phyloP scores from a whole-genome alignment of 2,329 filamentous ascomycete genomes.

The Trichoderma lentiforme region DNA sequence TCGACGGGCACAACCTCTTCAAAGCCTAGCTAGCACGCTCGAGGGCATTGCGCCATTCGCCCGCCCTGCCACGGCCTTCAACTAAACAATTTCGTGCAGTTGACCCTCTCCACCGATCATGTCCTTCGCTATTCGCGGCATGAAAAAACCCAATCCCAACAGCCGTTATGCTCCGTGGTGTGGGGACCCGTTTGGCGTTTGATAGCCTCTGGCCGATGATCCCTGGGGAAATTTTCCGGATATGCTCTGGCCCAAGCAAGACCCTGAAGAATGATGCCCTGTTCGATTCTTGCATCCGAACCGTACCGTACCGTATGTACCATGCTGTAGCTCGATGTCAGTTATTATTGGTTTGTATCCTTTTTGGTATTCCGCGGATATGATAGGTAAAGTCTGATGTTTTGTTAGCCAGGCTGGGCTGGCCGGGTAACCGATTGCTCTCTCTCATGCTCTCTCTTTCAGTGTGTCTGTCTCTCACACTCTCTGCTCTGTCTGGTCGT shows the following conservation, averaged over 20 bases:
- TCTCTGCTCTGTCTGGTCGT: background rate
- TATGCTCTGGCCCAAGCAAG: background rate
- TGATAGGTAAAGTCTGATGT: background rate
- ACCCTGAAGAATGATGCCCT: background rate
- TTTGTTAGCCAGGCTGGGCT: background rate
- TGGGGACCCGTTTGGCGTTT: conserved; percentile 12
- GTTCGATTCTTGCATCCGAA: background rate
- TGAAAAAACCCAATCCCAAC: conserved; percentile 9
- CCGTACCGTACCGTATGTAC: background rate
- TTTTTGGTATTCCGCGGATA: background rate
- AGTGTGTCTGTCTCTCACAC: background rate
- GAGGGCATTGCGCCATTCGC: conserved; percentile 11
- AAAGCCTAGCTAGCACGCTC: background rate
- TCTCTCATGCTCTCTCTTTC: background rate
- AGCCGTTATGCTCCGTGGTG: conserved; percentile 3
- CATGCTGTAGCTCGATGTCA: background rate
- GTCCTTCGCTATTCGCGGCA: conserved; percentile 17
- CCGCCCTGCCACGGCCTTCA: background rate
- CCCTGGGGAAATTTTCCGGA: conserved; percentile 15
- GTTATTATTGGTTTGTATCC: background rate
- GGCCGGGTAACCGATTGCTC: background rate
- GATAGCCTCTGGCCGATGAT: conserved; percentile 3
- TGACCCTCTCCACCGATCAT: background rate
- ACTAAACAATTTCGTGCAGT: conserved; percentile 2
- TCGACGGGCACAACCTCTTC: background rate